Percentiles rank a stretch among this genome's conserved stretches.
Conservation (phyloP, 306 rosid genomes). For the Prunus mira region DNA sequence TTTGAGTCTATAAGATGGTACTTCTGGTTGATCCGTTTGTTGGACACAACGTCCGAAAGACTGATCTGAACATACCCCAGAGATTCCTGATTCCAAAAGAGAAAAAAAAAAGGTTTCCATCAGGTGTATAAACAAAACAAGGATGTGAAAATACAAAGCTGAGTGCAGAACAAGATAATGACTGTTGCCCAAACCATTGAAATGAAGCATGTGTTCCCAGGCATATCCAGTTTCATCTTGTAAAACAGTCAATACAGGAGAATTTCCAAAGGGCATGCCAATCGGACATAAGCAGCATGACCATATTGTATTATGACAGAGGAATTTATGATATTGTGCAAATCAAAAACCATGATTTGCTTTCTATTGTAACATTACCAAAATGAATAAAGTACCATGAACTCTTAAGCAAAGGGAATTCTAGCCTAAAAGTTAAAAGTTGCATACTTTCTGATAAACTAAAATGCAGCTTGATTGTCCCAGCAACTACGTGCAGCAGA, state of each 20-base stretch:
- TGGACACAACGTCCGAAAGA: constrained; percentile 68
- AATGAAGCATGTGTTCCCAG: background rate
- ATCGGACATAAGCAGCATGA: background rate
- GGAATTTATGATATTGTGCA: too few relatives aligned
- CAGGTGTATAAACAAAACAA: background rate
- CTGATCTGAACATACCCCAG: constrained; percentile 67
- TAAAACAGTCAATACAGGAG: background rate
- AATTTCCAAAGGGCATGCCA: background rate
- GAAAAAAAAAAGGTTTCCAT: background rate
- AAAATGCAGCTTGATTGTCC: background rate
- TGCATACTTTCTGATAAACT: background rate
- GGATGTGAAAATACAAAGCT: background rate
- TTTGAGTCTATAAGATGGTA: constrained; percentile 88
- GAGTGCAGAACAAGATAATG: background rate
- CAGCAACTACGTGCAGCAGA: background rate
- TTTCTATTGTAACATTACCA: background rate
- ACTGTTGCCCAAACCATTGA: background rate
- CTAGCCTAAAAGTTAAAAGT: background rate
- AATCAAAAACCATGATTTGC: background rate
- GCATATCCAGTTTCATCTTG: background rate
- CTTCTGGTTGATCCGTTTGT: constrained; percentile 78
- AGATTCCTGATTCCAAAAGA: constrained; percentile 47
- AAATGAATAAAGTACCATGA: background rate
- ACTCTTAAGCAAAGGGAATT: background rate
- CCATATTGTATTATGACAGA: background rate